Conservation (phyloP, 768 basidiomycete species). For the Russula emetica region DNA sequence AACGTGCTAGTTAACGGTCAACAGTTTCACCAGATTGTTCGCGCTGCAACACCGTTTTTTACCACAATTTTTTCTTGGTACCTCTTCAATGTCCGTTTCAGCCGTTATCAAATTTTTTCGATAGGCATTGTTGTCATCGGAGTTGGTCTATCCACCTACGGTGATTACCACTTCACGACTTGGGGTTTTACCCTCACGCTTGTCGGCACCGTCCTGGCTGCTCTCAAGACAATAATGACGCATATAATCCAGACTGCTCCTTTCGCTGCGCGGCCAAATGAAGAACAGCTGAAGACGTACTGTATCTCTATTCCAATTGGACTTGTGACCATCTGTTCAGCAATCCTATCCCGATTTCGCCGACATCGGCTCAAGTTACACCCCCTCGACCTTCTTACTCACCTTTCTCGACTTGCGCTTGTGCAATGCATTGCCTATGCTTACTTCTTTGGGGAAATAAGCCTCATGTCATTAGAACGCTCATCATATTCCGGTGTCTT, state of each 20-base stretch:
- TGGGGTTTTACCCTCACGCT: conserved; percentile 86
- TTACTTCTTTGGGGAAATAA: conserved; percentile 75
- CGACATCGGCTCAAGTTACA: conserved; percentile 45
- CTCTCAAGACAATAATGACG: conserved; percentile 90
- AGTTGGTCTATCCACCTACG: conserved; percentile 91
- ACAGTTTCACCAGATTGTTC: conserved; percentile 96
- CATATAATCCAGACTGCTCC: conserved; percentile 61
- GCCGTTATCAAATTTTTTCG: conserved; percentile 58
- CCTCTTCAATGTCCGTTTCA: conserved; percentile 61
- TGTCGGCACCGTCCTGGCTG: conserved; percentile 85
- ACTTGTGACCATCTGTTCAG: conserved; percentile 27
- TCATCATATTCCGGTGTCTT: conserved; percentile 33
- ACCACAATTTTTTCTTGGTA: conserved; percentile 72
- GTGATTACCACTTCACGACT: conserved; percentile 88
- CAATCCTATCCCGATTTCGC: conserved; percentile 23
- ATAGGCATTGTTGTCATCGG: conserved; percentile 84
- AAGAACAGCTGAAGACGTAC: neutral
- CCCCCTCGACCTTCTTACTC: conserved; percentile 81
- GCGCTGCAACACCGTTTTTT: conserved; percentile 89
- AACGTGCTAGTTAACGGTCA: neutral
- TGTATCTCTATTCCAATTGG: conserved; percentile 4
- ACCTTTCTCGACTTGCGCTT: conserved; percentile 91
- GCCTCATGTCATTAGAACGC: conserved; percentile 44
- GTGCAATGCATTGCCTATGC: conserved; percentile 80
- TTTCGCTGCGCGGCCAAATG: conserved; percentile 25